Evolutionary conservation across 2,329 filamentous ascomycete species (phyloP).

Genomic region (Talaromyces sp.): DNA sequence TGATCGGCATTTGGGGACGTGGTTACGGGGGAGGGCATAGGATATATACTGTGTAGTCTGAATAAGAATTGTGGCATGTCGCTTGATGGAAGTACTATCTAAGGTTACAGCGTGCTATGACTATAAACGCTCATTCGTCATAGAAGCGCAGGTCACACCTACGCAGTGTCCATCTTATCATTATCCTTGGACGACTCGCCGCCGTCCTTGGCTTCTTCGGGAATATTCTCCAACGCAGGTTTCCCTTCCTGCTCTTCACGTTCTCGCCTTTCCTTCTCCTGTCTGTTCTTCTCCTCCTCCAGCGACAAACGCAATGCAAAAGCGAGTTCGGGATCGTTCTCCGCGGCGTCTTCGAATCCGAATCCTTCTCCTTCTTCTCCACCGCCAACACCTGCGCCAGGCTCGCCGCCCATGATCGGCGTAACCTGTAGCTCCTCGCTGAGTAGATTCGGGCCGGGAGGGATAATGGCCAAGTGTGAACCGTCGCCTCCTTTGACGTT

Average conservation of each 20-base stretch:
- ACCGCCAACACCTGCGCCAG: conserved; percentile 54
- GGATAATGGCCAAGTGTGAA: conserved; percentile 86
- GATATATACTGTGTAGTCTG: not conserved
- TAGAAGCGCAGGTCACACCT: conserved; percentile 31
- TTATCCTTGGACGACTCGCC: conserved; percentile 50
- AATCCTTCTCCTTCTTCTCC: conserved; percentile 53
- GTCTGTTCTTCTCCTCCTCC: conserved; percentile 93
- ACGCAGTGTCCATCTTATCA: conserved; percentile 90
- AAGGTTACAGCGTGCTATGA: conserved; percentile 17
- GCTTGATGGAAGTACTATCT: conserved; percentile 26
- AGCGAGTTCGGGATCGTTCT: conserved; percentile 84
- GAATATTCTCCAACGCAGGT: conserved; percentile 74
- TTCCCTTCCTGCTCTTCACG: conserved; percentile 72
- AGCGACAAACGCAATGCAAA: conserved; percentile 95
- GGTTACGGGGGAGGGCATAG: conserved; percentile 63
- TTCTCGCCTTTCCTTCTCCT: conserved; percentile 79
- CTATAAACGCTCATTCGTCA: conserved; percentile 5
- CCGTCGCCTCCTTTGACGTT: conserved; percentile 88
- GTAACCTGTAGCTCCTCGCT: conserved; percentile 88
- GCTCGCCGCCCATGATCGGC: conserved; percentile 84
- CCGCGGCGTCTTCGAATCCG: conserved; percentile 80
- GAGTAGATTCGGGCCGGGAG: conserved; percentile 84
- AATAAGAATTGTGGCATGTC: conserved; percentile 2
- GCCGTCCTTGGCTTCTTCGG: conserved; percentile 63
- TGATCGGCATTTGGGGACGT: conserved; percentile 78